Percentiles rank a stretch among this genome's conserved stretches.
Evolutionary conservation across 139 green algal genomes (phyloP).

Genomic region (Chlorella ohadii): DNA sequence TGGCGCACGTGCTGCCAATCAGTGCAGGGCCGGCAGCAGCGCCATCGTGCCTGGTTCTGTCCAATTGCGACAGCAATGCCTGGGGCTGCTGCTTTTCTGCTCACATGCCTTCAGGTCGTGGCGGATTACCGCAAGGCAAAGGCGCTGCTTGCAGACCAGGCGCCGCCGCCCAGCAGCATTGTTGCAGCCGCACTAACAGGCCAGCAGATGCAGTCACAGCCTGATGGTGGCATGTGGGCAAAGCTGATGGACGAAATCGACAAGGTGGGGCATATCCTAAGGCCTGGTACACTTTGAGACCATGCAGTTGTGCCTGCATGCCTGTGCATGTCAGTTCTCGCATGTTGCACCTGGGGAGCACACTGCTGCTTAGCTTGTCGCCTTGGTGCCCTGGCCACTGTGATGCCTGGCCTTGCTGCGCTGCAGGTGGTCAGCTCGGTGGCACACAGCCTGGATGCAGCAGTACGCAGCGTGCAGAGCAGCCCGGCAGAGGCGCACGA

Average conservation of each 20-base stretch:
- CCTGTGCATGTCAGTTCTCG: neutral
- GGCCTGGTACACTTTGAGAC: too few species aligned
- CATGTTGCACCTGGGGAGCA: too few species aligned
- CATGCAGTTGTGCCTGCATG: neutral
- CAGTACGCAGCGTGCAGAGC: constrained; percentile 34
- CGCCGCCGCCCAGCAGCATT: neutral
- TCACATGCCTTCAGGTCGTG: constrained; percentile 33
- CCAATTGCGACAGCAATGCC: too few species aligned
- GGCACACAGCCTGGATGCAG: constrained; percentile 38
- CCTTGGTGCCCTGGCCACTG: too few species aligned
- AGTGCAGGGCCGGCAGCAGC: too few species aligned
- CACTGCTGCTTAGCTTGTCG: too few species aligned
- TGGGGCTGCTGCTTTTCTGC: too few species aligned
- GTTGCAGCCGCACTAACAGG: neutral
- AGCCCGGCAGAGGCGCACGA: constrained; percentile 16
- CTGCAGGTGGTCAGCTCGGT: constrained; percentile 48
- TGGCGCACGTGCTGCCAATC: too few species aligned
- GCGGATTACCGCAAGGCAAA: constrained; percentile 51
- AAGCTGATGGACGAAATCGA: constrained; percentile 53
- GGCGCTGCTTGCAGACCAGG: constrained; percentile 39
- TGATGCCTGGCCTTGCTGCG: neutral
- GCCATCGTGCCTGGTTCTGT: too few species aligned
- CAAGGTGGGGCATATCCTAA: too few species aligned
- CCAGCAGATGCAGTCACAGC: neutral
- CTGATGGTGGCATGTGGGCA: constrained; percentile 43